Base-by-base conservation (phyloP, 2,329 filamentous ascomycete species). In the Colletotrichum lindemuthianum region DNA sequence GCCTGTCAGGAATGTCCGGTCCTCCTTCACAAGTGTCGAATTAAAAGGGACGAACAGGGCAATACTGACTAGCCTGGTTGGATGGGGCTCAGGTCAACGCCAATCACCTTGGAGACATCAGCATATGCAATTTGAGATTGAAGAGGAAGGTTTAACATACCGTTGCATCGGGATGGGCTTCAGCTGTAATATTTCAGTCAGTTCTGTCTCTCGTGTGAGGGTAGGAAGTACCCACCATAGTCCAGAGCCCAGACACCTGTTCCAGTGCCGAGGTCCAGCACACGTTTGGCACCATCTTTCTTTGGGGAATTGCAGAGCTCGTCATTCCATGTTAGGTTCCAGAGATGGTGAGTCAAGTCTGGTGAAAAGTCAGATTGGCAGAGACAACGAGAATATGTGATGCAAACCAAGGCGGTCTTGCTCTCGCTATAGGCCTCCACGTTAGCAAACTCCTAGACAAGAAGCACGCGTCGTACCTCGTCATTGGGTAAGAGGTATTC, bases 1-100 rank as follows among this genome's bases (percentile, higher is more conserved):
- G 11, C 6, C 8, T 63, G 63, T 75, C 69, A 47, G 69, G 64
- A 32, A 36, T n/a, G 45, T 72, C 70, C 10, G 72, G 16, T 47
- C 6, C 15, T 12, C 66, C 40, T 70, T 39, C 7, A n/a, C 32
- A 60, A 56, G 10, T n/a, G 66, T 75, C 70, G 43, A 66, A 65
- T 1, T 51, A n/a, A n/a, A n/a, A 12, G 16, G 40, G 15, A 9
- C 8, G n/a, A 45, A 72, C 69, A 8, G 71, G n/a, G 12, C 15
- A 12, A 6, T 11, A 41, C 63, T 40, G 11, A 66, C 63, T 68
- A 75, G 48, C 54, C 45, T 1, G 76, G 76, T 43, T 78, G 76
- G 13, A 78, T 76, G 0, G 75, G 75, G 7, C 71, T 72, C 5
- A 78, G 55, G 55, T 78, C 76, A n/a, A 75, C 70, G 8, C 74